Evolutionary conservation across 2,329 filamentous ascomycete genomes (phyloP).

Genomic region (Tolypocladium tropicale): DNA sequence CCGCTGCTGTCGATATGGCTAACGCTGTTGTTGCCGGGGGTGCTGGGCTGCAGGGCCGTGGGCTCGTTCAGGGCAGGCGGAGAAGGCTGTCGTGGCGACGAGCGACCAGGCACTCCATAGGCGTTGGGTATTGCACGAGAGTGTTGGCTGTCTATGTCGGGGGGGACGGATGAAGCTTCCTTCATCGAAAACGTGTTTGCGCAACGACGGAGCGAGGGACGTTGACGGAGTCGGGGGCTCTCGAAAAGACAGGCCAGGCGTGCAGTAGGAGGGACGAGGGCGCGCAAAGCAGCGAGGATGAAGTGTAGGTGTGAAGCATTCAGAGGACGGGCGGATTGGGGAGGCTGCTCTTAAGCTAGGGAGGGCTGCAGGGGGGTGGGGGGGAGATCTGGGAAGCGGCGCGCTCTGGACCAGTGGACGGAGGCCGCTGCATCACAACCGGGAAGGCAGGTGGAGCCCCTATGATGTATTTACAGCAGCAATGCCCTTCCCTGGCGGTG

Average conservation of each 20-base stretch:
- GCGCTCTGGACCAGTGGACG: too few relatives aligned
- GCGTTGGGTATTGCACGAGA: conserved; percentile 43
- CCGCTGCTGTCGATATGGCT: conserved; percentile 16
- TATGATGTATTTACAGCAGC: not conserved
- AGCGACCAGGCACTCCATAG: conserved; percentile 36
- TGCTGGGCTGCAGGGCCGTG: not conserved
- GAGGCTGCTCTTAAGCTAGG: not conserved
- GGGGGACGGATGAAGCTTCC: conserved; percentile 43
- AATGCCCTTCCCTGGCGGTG: too few relatives aligned
- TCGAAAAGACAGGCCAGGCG: not conserved
- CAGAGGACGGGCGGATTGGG: not conserved
- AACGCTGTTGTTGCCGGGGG: not conserved
- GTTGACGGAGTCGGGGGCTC: not conserved
- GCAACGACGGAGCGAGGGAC: not conserved
- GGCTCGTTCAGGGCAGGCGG: conserved; percentile 4
- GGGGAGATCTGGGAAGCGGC: not conserved
- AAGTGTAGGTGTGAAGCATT: not conserved
- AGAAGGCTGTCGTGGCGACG: conserved; percentile 21
- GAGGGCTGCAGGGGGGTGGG: not conserved
- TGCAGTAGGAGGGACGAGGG: not conserved
- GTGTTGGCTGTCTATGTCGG: conserved; percentile 46
- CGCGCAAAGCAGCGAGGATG: not conserved
- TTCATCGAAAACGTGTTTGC: conserved; percentile 48
- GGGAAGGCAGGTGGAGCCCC: not conserved
- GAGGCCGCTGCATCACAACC: too few relatives aligned